A percentile compares a stretch with the other conserved stretches of the same genome.
Conservation (phyloP, 495 filamentous ascomycete genomes). For the Sporormia fimetaria region DNA sequence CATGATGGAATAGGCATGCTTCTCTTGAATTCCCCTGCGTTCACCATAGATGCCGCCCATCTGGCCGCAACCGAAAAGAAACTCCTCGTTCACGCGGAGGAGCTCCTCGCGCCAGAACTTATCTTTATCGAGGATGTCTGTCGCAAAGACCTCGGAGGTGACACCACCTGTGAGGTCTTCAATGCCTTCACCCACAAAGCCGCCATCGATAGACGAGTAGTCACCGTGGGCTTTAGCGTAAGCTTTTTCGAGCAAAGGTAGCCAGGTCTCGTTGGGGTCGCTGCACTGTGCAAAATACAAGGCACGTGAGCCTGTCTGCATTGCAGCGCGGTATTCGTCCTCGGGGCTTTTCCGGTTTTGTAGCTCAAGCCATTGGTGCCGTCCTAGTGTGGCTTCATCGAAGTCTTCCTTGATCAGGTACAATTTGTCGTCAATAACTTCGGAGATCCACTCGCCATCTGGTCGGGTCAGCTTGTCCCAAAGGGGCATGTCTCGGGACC, state of each 20-base stretch:
- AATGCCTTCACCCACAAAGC: slow-evolving; percentile 77
- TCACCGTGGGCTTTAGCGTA: slow-evolving; percentile 94
- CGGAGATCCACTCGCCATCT: slow-evolving; percentile 89
- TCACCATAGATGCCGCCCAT: slow-evolving; percentile 40
- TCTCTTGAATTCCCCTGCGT: slow-evolving; percentile 63
- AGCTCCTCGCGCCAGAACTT: slow-evolving; percentile 82
- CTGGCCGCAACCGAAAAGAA: slow-evolving; percentile 72
- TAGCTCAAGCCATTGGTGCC: slow-evolving; percentile 58
- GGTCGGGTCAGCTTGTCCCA: slow-evolving; percentile 12
- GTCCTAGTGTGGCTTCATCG: slow-evolving; percentile 56
- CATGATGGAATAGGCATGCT: slow-evolving; percentile 88
- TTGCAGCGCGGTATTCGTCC: slow-evolving; percentile 62
- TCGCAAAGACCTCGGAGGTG: slow-evolving; percentile 65
- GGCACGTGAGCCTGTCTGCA: slow-evolving; percentile 65
- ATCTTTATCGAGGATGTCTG: slow-evolving; percentile 78
- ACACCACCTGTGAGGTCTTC: slow-evolving; percentile 92
- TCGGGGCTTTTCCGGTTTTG: slow-evolving; percentile 57
- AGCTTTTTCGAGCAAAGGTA: slow-evolving; percentile 87
- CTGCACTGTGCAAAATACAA: slow-evolving; percentile 81
- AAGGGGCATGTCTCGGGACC: not conserved
- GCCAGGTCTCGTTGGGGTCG: slow-evolving; percentile 84
- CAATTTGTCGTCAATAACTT: slow-evolving; percentile 77
- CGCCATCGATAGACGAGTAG: slow-evolving; percentile 72
- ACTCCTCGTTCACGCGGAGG: slow-evolving; percentile 72
- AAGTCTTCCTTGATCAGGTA: slow-evolving; percentile 77